A percentile compares a stretch with the other conserved stretches of the same genome.
phyloP scores from a whole-genome alignment of 352 stramenopile species.

The Discostella stelligera region DNA sequence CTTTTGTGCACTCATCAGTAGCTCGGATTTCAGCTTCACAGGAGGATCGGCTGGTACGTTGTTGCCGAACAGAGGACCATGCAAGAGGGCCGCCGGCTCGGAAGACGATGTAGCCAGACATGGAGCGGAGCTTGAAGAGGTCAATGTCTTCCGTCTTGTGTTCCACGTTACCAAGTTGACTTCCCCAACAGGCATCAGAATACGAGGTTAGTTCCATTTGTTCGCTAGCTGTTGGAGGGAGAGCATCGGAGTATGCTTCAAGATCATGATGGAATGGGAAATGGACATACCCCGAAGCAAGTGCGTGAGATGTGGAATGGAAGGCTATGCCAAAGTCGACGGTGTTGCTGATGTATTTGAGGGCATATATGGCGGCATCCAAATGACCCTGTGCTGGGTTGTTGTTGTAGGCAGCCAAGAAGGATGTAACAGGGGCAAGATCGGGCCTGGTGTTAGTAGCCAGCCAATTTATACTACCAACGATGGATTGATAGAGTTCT shows the following conservation, averaged over 20 bases:
- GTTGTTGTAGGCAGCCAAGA: constrained; percentile 34
- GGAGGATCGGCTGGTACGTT: not conserved
- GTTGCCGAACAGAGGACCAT: constrained; percentile 9
- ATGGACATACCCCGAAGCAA: too few relatives aligned
- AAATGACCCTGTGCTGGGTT: not conserved
- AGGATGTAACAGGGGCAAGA: constrained; percentile 8
- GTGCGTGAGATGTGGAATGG: too few relatives aligned
- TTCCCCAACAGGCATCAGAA: not conserved
- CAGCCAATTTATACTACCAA: constrained; percentile 34
- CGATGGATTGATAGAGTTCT: constrained; percentile 20
- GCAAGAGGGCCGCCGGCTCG: constrained; percentile 7
- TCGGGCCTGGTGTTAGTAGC: constrained; percentile 30
- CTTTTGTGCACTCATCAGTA: constrained; percentile 6
- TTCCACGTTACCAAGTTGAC: not conserved
- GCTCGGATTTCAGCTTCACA: constrained; percentile 16
- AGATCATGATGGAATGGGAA: too few relatives aligned
- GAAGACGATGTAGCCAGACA: constrained; percentile 9
- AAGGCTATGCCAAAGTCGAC: too few relatives aligned
- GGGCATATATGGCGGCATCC: constrained; percentile 10
- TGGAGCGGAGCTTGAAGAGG: constrained; percentile 6
- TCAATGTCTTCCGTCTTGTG: not conserved
- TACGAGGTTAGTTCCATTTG: too few relatives aligned
- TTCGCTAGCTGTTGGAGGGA: too few relatives aligned
- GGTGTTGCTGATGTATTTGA: constrained; percentile 26
- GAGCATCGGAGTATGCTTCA: too few relatives aligned